Conservation (phyloP, 805 yeast genomes). For the Suhomyces xylopsoci region DNA sequence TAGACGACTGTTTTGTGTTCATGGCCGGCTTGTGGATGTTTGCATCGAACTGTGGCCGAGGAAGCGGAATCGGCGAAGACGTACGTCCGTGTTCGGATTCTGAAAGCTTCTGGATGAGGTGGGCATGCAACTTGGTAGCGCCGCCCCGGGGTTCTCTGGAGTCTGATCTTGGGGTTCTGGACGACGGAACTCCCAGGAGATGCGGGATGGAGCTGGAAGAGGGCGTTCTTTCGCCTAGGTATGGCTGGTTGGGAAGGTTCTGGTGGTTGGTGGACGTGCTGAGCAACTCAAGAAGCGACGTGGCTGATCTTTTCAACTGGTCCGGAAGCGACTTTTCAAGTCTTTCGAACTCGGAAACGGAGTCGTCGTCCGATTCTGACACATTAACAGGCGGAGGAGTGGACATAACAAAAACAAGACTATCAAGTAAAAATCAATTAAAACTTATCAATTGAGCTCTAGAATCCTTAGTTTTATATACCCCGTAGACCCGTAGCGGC, state of each 20-base stretch:
- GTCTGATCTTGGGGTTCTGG: constrained; percentile 20
- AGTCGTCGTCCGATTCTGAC: constrained; percentile 23
- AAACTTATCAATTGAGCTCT: no score
- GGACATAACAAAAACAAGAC: no score
- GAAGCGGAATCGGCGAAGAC: constrained; percentile 49
- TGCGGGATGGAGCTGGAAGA: constrained; percentile 1
- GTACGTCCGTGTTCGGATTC: constrained; percentile 35
- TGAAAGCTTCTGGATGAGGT: constrained; percentile 28
- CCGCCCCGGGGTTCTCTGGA: background rate
- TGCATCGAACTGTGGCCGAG: constrained; percentile 43
- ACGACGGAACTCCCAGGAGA: constrained; percentile 14
- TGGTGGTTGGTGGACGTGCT: constrained; percentile 3
- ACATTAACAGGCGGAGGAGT: constrained; percentile 6
- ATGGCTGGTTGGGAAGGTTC: background rate
- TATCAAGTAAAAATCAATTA: no score
- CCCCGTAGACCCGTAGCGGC: no score
- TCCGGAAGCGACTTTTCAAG: constrained; percentile 43
- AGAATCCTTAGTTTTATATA: no score
- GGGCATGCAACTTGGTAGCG: constrained; percentile 10
- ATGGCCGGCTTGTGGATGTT: constrained; percentile 54
- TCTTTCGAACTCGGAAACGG: constrained; percentile 36
- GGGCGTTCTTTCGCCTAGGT: background rate
- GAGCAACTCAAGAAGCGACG: constrained; percentile 36
- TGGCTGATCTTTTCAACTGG: constrained; percentile 35
- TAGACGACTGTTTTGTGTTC: constrained; percentile 56